Conservation (phyloP, 371 early-diverging fungal genomes). For the Thermomucor indicae-seudaticae region DNA sequence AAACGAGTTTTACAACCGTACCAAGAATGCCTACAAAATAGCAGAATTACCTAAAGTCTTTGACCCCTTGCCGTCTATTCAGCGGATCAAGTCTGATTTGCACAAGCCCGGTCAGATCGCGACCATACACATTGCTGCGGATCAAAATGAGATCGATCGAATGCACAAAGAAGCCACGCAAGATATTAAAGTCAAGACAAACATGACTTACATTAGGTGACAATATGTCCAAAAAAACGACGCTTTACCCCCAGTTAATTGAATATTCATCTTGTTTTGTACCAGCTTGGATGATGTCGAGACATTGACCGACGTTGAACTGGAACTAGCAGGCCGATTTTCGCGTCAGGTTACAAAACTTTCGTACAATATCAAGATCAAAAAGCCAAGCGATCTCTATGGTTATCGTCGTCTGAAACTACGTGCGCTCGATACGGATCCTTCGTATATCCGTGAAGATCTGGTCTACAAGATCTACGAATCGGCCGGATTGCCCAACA, state of each 20-base stretch:
- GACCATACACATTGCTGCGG: conserved; percentile 12
- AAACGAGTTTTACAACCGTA: conserved; percentile 17
- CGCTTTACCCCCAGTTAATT: not conserved
- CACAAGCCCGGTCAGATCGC: conserved; percentile 15
- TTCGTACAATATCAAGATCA: conserved; percentile 28
- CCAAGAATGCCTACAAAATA: conserved; percentile 3
- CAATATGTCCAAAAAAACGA: not conserved
- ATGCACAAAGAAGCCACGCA: conserved; percentile 7
- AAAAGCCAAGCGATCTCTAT: conserved; percentile 15
- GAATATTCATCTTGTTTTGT: not conserved
- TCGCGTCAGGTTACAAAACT: conserved; percentile 24
- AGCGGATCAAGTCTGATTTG: conserved; percentile 15
- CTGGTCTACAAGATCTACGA: conserved; percentile 8
- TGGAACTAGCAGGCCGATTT: conserved; percentile 28
- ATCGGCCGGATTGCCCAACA: conserved; percentile 12
- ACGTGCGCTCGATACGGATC: conserved; percentile 26
- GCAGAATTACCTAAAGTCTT: conserved; percentile 3
- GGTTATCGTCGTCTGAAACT: conserved; percentile 27
- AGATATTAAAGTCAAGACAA: conserved; percentile 4
- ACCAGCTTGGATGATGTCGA: conserved; percentile 14
- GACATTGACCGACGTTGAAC: conserved; percentile 12
- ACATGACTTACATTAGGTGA: conserved; percentile 16
- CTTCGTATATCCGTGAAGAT: conserved; percentile 30
- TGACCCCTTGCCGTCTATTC: conserved; percentile 9
- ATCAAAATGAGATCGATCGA: conserved; percentile 9